A percentile compares a stretch with the other conserved stretches of the same genome.
Conservation (phyloP, 1,284 basidiomycete genomes). For the Golubevia pallescens region DNA sequence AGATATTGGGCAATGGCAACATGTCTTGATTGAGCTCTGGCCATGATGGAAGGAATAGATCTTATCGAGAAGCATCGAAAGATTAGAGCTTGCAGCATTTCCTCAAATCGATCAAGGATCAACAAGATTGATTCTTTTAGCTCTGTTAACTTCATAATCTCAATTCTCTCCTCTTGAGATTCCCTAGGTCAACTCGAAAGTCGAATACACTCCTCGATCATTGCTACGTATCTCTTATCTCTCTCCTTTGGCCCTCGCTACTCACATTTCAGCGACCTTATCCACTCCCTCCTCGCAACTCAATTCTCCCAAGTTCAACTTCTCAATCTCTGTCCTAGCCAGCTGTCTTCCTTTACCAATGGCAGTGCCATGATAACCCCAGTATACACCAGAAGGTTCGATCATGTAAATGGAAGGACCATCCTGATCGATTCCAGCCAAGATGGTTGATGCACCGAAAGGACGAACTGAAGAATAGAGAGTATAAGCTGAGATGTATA, state of each 20-base stretch:
- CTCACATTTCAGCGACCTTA: slow-evolving; percentile 56
- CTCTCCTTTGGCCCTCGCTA: not conserved
- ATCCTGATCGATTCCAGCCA: slow-evolving; percentile 50
- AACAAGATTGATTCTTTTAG: too few species aligned
- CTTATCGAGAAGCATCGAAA: too few species aligned
- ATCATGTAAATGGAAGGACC: slow-evolving; percentile 60
- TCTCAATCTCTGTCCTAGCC: slow-evolving; percentile 98
- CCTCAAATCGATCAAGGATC: too few species aligned
- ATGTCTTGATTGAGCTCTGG: too few species aligned
- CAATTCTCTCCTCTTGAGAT: too few species aligned
- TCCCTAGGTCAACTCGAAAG: too few species aligned
- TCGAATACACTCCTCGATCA: too few species aligned
- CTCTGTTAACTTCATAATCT: too few species aligned
- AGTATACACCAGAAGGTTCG: slow-evolving; percentile 59
- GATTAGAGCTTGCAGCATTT: too few species aligned
- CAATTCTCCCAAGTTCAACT: slow-evolving; percentile 82
- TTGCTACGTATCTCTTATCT: too few species aligned
- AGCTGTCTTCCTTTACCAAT: slow-evolving; percentile 95
- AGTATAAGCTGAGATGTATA: slow-evolving; percentile 61
- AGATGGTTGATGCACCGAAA: slow-evolving; percentile 51
- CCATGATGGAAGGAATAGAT: too few species aligned
- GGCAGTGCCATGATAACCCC: slow-evolving; percentile 68
- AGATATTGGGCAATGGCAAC: too few species aligned
- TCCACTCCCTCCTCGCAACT: slow-evolving; percentile 60
- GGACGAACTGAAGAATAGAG: slow-evolving; percentile 63